phyloP scores from a whole-genome alignment of 2,329 filamentous ascomycete genomes.

The Microdochium bolleyi region DNA sequence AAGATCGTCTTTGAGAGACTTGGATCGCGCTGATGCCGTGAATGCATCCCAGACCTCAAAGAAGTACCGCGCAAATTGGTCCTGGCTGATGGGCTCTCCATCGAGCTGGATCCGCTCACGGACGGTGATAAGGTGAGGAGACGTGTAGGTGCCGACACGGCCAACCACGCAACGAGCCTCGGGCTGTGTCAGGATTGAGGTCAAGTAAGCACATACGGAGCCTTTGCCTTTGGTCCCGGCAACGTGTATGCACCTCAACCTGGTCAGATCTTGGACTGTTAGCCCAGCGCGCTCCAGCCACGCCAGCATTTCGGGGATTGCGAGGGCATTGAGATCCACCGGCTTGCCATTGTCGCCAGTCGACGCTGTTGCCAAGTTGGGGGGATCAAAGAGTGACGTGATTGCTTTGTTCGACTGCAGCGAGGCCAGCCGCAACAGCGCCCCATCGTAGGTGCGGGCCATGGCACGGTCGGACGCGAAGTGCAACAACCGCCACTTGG shows the following conservation, averaged over 20 bases:
- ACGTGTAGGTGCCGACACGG: slow-evolving; percentile 70
- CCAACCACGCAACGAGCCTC: slow-evolving; percentile 19
- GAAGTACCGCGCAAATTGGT: slow-evolving; percentile 67
- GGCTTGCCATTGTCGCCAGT: slow-evolving; percentile 33
- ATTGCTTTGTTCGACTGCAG: slow-evolving; percentile 74
- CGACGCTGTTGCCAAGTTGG: slow-evolving; percentile 41
- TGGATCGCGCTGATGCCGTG: slow-evolving; percentile 25
- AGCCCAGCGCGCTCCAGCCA: slow-evolving; percentile 75
- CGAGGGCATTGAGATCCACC: slow-evolving; percentile 56
- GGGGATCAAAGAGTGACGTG: slow-evolving; percentile 36
- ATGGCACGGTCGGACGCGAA: slow-evolving; percentile 5
- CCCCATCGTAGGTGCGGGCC: slow-evolving; percentile 48
- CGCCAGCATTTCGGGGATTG: slow-evolving; percentile 73
- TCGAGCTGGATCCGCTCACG: slow-evolving; percentile 80
- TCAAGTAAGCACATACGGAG: slow-evolving; percentile 77
- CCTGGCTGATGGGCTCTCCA: slow-evolving; percentile 59
- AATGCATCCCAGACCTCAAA: slow-evolving; percentile 74
- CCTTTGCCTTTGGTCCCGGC: slow-evolving; percentile 95
- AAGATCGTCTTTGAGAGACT: slow-evolving; percentile 1
- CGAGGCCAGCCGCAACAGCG: slow-evolving; percentile 65
- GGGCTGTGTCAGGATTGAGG: slow-evolving; percentile 59
- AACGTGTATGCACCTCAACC: slow-evolving; percentile 62
- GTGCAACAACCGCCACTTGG: no score
- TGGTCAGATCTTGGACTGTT: slow-evolving; percentile 24
- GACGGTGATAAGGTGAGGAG: slow-evolving; percentile 75